A percentile compares a stretch with the other conserved stretches of the same genome.
Evolutionary conservation across 2,329 filamentous ascomycete genomes (phyloP).

Genomic region (Ophiocordyceps camponoti-rufipedis): DNA sequence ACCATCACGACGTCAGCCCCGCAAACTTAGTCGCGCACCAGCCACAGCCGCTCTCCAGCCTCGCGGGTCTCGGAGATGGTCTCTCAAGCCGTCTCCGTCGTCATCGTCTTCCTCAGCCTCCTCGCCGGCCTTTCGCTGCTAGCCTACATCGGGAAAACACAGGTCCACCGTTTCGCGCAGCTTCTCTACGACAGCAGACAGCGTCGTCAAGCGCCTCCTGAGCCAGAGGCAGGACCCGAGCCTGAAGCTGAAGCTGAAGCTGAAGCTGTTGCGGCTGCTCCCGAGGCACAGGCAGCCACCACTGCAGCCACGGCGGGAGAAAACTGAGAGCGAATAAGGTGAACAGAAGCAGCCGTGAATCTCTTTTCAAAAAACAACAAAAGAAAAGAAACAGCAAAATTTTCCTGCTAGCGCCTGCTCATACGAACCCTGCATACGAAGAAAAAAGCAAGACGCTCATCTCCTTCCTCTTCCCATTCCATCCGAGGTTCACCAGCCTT

Average conservation of each 20-base stretch:
- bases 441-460: no score
- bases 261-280: not conserved
- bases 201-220: not conserved
- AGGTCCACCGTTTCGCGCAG: slow-evolving; percentile 12
- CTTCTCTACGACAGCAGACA: slow-evolving; percentile 7
- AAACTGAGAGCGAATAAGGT: not conserved
- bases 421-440: no score
- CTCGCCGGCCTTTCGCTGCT: slow-evolving; percentile 11
- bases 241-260: not conserved
- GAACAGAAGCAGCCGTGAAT: no score
- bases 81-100: slow-evolving; percentile 8
- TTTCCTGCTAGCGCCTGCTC: no score
- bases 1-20: no score
- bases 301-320: not conserved
- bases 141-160: slow-evolving; percentile 11
- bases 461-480: no score
- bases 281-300: not conserved
- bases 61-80: not conserved
- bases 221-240: not conserved
- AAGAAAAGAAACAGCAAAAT: no score
- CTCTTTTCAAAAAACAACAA: no score
- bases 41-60: not conserved
- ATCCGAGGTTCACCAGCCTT: no score
- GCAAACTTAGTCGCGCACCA: no score
- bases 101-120: slow-evolving; percentile 14